phyloP scores from a whole-genome alignment of 306 rosid genomes.

The Oxytropis ochrocephala region DNA sequence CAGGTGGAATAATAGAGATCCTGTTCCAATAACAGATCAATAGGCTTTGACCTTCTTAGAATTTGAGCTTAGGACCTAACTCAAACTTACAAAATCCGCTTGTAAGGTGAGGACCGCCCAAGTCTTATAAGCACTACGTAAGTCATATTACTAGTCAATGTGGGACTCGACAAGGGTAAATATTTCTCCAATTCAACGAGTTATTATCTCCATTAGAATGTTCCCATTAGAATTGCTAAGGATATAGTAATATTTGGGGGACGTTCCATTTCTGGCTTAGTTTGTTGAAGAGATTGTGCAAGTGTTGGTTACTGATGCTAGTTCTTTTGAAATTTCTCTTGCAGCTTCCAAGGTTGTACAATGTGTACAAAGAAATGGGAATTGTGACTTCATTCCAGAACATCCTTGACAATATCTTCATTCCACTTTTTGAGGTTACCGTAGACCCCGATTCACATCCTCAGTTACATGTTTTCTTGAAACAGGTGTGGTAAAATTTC shows the following conservation, averaged over 20 bases:
- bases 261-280: neutral
- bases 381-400: slow-evolving; percentile 88
- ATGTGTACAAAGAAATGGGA: slow-evolving; percentile 95
- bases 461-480: slow-evolving; percentile 84
- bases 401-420: slow-evolving; percentile 87
- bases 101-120: too few species aligned
- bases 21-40: too few species aligned
- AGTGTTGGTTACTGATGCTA: neutral
- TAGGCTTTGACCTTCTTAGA: too few species aligned
- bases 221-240: neutral
- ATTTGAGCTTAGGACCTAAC: too few species aligned
- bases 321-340: slow-evolving; percentile 19
- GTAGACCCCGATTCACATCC: slow-evolving; percentile 93
- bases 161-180: neutral
- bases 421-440: slow-evolving; percentile 87
- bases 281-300: neutral
- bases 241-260: neutral
- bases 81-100: too few species aligned
- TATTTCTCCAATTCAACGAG: neutral
- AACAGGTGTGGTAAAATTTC: slow-evolving; percentile 49
- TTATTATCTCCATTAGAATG: neutral
- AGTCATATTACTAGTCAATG: too few species aligned
- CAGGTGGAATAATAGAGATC: too few species aligned
- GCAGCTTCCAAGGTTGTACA: slow-evolving; percentile 89
- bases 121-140: too few species aligned